Evolutionary conservation across 139 green algal species (phyloP).

Genomic region (Zygnema circumcarinatum): DNA sequence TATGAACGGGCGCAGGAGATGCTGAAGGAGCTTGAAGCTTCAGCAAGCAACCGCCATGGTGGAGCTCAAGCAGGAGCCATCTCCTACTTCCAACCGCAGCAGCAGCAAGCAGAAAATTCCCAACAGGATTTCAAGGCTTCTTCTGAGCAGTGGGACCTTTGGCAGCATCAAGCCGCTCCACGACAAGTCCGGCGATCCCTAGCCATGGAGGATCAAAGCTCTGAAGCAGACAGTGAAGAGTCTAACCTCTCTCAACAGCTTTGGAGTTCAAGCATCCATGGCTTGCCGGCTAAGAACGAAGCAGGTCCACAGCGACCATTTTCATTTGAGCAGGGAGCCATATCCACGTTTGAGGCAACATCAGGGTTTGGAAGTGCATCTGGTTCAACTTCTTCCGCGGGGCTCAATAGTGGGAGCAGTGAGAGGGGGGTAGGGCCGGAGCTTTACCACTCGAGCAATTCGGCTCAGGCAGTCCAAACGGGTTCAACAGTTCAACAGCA

Average conservation of each 20-base stretch:
- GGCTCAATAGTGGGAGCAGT: background rate
- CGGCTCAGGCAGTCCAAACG: background rate
- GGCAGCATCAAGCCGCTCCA: background rate
- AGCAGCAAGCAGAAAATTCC: background rate
- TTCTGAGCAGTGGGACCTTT: background rate
- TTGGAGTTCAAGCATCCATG: too few species aligned
- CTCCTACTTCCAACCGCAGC: background rate
- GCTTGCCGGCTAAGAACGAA: too few species aligned
- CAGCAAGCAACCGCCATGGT: background rate
- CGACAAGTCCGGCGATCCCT: background rate
- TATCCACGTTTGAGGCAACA: constrained; percentile 1
- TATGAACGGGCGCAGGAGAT: constrained; percentile 61
- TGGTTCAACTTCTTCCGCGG: background rate
- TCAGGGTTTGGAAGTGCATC: background rate
- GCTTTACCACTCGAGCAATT: background rate
- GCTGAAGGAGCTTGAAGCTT: constrained; percentile 49
- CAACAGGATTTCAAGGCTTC: too few species aligned
- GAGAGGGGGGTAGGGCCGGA: background rate
- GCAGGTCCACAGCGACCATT: background rate
- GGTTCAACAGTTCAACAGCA: constrained; percentile 6
- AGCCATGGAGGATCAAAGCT: background rate
- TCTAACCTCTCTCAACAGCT: too few species aligned
- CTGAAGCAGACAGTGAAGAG: too few species aligned
- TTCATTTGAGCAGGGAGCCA: background rate
- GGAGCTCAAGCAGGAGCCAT: background rate